phyloP scores from a whole-genome alignment of 352 stramenopile species.

The Pythium phragmiticola region DNA sequence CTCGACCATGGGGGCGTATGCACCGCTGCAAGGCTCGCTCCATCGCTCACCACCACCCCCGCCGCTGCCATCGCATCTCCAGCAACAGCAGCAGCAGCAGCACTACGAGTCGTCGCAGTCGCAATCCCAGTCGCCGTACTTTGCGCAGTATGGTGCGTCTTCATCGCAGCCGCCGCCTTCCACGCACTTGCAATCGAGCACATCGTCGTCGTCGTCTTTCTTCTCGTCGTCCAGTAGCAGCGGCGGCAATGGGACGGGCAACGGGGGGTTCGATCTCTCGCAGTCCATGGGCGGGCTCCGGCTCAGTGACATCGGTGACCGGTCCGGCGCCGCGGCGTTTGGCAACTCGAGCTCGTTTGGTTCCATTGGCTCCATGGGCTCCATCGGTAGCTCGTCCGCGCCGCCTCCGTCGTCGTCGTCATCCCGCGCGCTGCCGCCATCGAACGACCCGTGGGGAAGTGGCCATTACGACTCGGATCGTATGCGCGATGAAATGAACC shows the following conservation, averaged over 20 bases:
- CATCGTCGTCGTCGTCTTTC: slow-evolving; percentile 18
- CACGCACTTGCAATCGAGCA: slow-evolving; percentile 4
- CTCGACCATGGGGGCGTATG: slow-evolving; percentile 3
- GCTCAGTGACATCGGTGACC: slow-evolving; percentile 15
- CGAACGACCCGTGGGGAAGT: slow-evolving; percentile 17
- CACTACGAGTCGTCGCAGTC: slow-evolving; percentile 7
- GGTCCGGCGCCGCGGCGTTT: slow-evolving; percentile 3
- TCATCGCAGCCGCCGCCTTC: slow-evolving; percentile 16
- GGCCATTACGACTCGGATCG: slow-evolving; percentile 22
- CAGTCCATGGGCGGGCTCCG: slow-evolving; percentile 37
- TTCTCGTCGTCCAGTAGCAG: neutral
- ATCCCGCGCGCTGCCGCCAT: slow-evolving; percentile 1
- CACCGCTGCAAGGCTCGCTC: neutral
- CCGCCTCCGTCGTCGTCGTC: slow-evolving; percentile 20
- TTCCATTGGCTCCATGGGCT: slow-evolving; percentile 22
- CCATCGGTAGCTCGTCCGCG: slow-evolving; percentile 3
- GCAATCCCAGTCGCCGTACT: neutral
- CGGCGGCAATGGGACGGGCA: neutral
- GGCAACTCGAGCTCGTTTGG: slow-evolving; percentile 13
- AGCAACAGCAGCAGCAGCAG: slow-evolving; percentile 2
- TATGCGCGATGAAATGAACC: slow-evolving; percentile 75
- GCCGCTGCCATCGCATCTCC: neutral
- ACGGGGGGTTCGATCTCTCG: slow-evolving; percentile 37
- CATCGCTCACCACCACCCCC: slow-evolving; percentile 12
- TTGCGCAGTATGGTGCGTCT: slow-evolving; percentile 9